A percentile compares a stretch with the other conserved stretches of the same genome.
These are phyloP conservation scores for Closterium sp. DNA, from an alignment of 139 green algal species.

Conservation along the genomic window DNA sequence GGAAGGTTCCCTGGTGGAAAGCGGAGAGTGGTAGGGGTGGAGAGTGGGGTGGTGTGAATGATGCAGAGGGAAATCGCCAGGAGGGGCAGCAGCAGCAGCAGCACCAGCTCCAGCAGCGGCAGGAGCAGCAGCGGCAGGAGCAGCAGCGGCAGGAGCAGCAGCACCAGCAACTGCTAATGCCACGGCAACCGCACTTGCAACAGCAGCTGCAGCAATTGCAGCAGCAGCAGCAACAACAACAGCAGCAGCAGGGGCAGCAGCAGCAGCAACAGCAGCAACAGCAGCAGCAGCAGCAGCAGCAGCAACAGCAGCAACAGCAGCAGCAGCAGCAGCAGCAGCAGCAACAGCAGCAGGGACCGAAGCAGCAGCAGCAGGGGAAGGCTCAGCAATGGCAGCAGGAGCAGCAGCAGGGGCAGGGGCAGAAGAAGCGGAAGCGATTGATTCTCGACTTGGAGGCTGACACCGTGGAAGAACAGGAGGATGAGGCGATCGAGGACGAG, in stretches of 20 bases:
- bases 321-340: no score
- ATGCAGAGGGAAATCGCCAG: not conserved
- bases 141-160: no score
- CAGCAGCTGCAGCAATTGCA: not conserved
- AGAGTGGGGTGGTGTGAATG: not conserved
- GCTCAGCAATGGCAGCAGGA: no score
- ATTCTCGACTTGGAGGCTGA: not conserved
- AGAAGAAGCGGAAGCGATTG: not conserved
- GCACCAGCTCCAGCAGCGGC: not conserved
- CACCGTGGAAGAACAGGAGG: not conserved
- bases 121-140: not conserved
- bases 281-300: no score
- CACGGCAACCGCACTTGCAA: not conserved
- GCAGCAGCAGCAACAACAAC: not conserved
- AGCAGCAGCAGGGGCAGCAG: not conserved
- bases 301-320: no score
- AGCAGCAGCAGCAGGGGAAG: no score
- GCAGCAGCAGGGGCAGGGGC: no score
- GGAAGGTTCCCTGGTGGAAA: not conserved
- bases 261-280: no score
- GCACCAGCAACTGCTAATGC: not conserved
- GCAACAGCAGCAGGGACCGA: no score
- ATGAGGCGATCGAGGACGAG: not conserved
- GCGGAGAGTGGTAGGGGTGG: not conserved
- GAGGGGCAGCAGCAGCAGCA: not conserved